These are phyloP conservation scores for Leishmania gerbilli DNA, from an alignment of 208 protist genomes.

Conservation along the genomic window DNA sequence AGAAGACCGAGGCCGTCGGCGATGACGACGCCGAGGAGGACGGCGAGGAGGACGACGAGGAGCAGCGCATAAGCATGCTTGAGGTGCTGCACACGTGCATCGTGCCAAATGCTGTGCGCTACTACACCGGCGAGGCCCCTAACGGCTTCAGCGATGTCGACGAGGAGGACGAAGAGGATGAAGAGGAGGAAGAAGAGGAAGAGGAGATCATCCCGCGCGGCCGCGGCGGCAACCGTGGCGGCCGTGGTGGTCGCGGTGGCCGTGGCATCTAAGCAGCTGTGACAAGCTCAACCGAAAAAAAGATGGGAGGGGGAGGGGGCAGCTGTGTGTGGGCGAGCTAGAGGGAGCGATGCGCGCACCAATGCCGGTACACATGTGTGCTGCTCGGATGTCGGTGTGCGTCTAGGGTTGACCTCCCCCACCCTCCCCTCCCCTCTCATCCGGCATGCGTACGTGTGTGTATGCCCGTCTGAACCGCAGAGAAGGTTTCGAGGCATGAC, in stretches of 20 bases:
- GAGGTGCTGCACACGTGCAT: slow-evolving; percentile 71
- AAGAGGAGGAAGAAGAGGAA: slow-evolving; percentile 65
- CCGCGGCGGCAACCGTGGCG: slow-evolving; percentile 35
- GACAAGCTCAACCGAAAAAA: neutral
- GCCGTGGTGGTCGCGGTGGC: slow-evolving; percentile 31
- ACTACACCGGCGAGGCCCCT: slow-evolving; percentile 88
- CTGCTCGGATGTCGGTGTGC: neutral
- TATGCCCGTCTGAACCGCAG: neutral
- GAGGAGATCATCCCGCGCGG: slow-evolving; percentile 41
- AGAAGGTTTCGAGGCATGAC: neutral
- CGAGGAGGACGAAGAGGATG: slow-evolving; percentile 77
- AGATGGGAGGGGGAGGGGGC: neutral
- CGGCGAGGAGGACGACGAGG: slow-evolving; percentile 55
- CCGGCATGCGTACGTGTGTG: neutral
- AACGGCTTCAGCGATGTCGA: slow-evolving; percentile 75
- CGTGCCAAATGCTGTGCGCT: slow-evolving; percentile 76
- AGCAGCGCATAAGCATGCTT: slow-evolving; percentile 42
- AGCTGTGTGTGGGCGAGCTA: neutral
- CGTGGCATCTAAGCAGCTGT: slow-evolving; percentile 28
- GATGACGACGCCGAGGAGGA: slow-evolving; percentile 37
- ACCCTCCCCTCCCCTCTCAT: neutral
- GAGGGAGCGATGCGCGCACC: neutral
- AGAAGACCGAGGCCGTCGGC: slow-evolving; percentile 23
- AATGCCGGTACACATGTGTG: neutral
- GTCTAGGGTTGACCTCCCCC: neutral